phyloP scores from a whole-genome alignment of 352 stramenopile genomes.

The Globisporangium nagaii region DNA sequence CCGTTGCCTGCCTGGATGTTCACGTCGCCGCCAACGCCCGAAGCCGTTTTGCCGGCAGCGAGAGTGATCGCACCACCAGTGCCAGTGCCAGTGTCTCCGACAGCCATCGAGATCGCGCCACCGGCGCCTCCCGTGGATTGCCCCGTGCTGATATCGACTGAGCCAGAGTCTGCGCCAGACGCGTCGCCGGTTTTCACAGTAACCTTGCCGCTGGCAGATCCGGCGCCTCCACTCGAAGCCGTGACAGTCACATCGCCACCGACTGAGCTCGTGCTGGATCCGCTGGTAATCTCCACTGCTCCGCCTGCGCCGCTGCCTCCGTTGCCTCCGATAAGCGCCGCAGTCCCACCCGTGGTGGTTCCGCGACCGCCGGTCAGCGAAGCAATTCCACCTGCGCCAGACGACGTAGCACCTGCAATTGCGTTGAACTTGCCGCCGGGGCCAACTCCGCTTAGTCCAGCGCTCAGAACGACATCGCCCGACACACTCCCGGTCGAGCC shows the following conservation, averaged over 20 bases:
- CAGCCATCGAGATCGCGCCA: slow-evolving; percentile 30
- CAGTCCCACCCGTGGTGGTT: slow-evolving; percentile 20
- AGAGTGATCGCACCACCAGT: slow-evolving; percentile 34
- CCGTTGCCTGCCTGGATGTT: slow-evolving; percentile 33
- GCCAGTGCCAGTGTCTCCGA: slow-evolving; percentile 26
- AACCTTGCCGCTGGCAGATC: slow-evolving; percentile 29
- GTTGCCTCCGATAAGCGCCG: slow-evolving; percentile 21
- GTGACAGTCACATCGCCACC: slow-evolving; percentile 23
- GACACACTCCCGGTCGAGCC: slow-evolving; percentile 20
- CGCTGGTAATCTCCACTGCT: slow-evolving; percentile 27
- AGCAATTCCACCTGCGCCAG: slow-evolving; percentile 20
- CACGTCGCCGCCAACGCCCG: slow-evolving; percentile 30
- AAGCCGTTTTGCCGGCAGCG: slow-evolving; percentile 33
- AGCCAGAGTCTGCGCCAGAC: slow-evolving; percentile 27
- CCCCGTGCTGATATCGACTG: slow-evolving; percentile 25
- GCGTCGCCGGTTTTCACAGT: slow-evolving; percentile 27
- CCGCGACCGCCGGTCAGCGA: slow-evolving; percentile 26
- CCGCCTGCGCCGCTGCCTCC: slow-evolving; percentile 26
- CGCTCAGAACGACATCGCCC: slow-evolving; percentile 27
- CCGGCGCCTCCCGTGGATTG: slow-evolving; percentile 22
- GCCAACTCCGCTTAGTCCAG: slow-evolving; percentile 18
- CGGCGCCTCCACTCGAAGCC: slow-evolving; percentile 17
- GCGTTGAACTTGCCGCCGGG: slow-evolving; percentile 3
- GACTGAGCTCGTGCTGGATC: slow-evolving; percentile 18
- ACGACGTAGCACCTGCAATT: slow-evolving; percentile 9